phyloP scores from a whole-genome alignment of 75 land plant species.

The Adiantum capillusveneris region DNA sequence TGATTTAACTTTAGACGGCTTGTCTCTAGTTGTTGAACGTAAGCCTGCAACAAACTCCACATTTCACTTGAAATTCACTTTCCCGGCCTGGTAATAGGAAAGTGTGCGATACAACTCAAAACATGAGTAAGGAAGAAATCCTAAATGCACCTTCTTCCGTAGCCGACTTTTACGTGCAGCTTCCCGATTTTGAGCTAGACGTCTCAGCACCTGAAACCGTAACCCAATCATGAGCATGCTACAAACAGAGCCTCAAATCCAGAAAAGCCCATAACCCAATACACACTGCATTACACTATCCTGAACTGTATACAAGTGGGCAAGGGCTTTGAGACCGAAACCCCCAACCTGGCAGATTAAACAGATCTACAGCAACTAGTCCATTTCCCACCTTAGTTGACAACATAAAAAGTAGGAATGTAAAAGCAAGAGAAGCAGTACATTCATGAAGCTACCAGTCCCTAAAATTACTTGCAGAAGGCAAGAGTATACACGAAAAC shows the following conservation, averaged over 20 bases:
- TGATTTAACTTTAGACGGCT: slow-evolving; percentile 65
- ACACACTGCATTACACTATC: neutral
- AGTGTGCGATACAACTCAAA: too few species aligned
- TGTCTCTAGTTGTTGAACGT: slow-evolving; percentile 69
- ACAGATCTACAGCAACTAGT: too few species aligned
- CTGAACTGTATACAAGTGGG: too few species aligned
- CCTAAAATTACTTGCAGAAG: too few species aligned
- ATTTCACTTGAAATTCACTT: neutral
- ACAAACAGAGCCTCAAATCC: neutral
- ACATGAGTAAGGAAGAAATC: neutral
- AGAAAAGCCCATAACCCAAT: neutral
- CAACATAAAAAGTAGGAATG: too few species aligned
- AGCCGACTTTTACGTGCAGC: slow-evolving; percentile 60
- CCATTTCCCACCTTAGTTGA: too few species aligned
- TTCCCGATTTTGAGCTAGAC: slow-evolving; percentile 65
- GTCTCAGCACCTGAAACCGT: slow-evolving; percentile 36
- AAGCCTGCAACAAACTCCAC: slow-evolving; percentile 38
- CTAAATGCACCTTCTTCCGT: slow-evolving; percentile 36
- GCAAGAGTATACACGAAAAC: too few species aligned
- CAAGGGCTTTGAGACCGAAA: too few species aligned
- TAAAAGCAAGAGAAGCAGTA: too few species aligned
- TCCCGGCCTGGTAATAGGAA: neutral
- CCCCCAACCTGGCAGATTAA: too few species aligned
- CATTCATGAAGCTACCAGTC: too few species aligned
- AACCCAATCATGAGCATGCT: neutral